Conservation (phyloP, 2,329 filamentous ascomycete genomes). For the Colletotrichum tofieldiae region DNA sequence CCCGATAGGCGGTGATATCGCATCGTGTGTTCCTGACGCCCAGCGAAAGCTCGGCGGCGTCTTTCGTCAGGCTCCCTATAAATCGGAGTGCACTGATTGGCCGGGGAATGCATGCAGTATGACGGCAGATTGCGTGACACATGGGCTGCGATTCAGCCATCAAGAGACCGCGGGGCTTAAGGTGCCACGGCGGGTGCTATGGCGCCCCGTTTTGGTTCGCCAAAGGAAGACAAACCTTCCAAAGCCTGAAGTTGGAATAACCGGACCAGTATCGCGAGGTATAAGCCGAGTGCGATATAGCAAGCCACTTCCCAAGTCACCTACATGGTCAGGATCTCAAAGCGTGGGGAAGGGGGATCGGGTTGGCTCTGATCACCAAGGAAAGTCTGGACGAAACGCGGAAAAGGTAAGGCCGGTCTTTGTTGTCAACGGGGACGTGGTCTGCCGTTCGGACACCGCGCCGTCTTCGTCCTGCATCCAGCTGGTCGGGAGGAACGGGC, state of each 20-base stretch:
- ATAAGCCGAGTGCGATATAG: conserved; percentile 27
- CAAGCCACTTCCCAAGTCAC: background rate
- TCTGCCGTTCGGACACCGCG: conserved; percentile 19
- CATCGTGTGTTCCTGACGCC: conserved; percentile 20
- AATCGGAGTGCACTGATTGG: conserved; percentile 5
- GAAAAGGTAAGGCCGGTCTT: conserved; percentile 32
- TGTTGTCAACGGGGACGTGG: conserved; percentile 1
- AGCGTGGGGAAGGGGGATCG: background rate
- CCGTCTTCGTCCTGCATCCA: conserved; percentile 18
- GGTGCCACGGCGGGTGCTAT: conserved; percentile 14
- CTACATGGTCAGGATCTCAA: background rate
- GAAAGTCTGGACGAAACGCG: conserved; percentile 40
- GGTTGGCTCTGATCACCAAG: conserved; percentile 1
- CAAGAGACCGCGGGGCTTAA: background rate
- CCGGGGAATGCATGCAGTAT: conserved; percentile 36
- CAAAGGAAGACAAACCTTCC: background rate
- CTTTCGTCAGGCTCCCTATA: background rate
- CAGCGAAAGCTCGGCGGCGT: background rate
- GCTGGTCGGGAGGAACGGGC: conserved; percentile 7
- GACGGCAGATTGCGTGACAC: conserved; percentile 37
- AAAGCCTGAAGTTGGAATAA: conserved; percentile 5
- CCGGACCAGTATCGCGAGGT: conserved; percentile 13
- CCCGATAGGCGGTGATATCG: background rate
- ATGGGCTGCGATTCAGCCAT: conserved; percentile 28
- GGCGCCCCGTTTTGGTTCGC: conserved; percentile 25